Evolutionary conservation across 2,329 filamentous ascomycete genomes (phyloP), one percentile per base, ranked within the genome.

Genomic region (Aureobasidium sp.): DNA sequence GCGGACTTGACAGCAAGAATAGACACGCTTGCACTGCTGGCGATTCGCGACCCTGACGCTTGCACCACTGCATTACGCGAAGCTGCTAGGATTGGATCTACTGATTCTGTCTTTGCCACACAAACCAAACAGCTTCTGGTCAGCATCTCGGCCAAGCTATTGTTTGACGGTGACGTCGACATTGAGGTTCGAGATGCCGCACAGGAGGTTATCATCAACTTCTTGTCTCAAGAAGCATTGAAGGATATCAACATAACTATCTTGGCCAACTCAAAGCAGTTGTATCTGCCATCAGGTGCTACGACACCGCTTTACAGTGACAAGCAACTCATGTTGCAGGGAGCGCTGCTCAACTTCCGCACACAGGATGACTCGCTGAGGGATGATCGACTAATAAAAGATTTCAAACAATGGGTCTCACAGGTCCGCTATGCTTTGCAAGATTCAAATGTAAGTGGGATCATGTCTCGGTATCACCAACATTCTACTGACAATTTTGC

Each of bases 391-490:
- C 46, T 62, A 6, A 15, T n/a, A 7, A 12, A 23, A 26, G 36
- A 52, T n/a, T 59, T 58, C 9, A 17, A 32, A 8, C 10, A 13
- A n/a, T 58, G 44, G 52, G 23, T 58, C 17, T 6, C 29, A 5
- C 42, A 41, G n/a, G 17, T 62, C 15, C 64, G 61, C 5, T 42
- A 53, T 26, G 67, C 70, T 15, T 44, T 70, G 26, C 48, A 64
- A 29, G 70, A 67, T 13, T 37, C 64, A 9, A 20, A 62, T 13
- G 64, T 63, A 57, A 36, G 64, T 51, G 3, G 15, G 6, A 32
- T 12, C 23, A 10, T 13, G 26, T 15, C 6, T 34, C 3, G 4
- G 23, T 20, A 13, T n/a, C n/a, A 41, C 10, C 15, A n/a, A 27
- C 9, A 9, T 13, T 6, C 23, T 7, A 15, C 63, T 63, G 27